Evolutionary conservation across 75 land plant genomes (phyloP).

Genomic region (Adiantum capillusveneris): DNA sequence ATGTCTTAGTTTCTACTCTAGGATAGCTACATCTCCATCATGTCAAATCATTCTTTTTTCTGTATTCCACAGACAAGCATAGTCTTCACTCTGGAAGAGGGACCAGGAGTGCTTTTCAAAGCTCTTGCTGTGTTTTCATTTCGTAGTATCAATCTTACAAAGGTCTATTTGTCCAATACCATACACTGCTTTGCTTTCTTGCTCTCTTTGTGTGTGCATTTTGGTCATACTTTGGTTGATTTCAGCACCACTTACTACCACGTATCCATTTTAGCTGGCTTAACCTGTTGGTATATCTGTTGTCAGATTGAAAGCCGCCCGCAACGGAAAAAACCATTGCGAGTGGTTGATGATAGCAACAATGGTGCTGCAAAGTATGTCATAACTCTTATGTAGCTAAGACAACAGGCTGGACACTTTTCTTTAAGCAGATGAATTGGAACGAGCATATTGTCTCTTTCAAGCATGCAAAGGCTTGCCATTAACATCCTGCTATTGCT

Average conservation of each 20-base stretch:
- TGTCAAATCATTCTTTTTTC: no score
- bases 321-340: slow-evolving; percentile 64
- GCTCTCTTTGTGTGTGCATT: neutral
- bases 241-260: no score
- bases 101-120: slow-evolving; percentile 77
- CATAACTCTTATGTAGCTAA: no score
- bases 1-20: no score
- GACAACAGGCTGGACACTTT: no score
- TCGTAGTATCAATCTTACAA: slow-evolving; percentile 72
- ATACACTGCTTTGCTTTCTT: neutral
- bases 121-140: slow-evolving; percentile 85
- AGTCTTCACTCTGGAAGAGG: slow-evolving; percentile 80
- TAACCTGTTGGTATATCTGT: no score
- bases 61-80: slow-evolving; percentile 69
- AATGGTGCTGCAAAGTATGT: slow-evolving; percentile 58
- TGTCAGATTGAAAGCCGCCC: slow-evolving; percentile 93
- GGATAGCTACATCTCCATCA: no score
- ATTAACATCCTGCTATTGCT: no score
- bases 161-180: no score
- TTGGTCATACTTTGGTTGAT: neutral
- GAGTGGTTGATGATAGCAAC: slow-evolving; percentile 85
- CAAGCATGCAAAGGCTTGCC: no score
- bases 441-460: neutral
- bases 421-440: neutral
- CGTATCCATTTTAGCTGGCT: no score